Evolutionary conservation across 2,329 filamentous ascomycete genomes (phyloP).

Genomic region (Verticillium nubilum): DNA sequence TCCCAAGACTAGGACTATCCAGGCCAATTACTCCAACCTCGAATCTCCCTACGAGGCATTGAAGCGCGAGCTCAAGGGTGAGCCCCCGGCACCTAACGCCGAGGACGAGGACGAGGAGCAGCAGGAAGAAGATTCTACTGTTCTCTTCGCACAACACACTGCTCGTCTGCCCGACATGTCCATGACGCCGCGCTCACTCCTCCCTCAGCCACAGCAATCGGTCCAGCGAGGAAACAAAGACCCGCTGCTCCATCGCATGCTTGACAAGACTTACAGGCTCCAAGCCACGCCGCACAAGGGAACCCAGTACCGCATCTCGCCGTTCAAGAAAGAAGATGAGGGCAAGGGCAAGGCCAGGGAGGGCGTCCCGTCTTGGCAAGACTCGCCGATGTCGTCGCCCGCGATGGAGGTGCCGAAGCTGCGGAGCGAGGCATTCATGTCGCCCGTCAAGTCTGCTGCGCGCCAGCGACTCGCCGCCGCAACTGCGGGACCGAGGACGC

Average conservation of each 20-base stretch:
- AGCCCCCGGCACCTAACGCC: constrained; percentile 23
- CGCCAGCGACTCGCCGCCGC: constrained; percentile 36
- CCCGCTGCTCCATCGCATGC: constrained; percentile 80
- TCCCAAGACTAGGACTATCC: constrained; percentile 43
- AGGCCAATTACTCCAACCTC: constrained; percentile 56
- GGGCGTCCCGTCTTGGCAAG: constrained; percentile 39
- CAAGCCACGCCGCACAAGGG: constrained; percentile 80
- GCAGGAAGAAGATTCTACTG: constrained; percentile 36
- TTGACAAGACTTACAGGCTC: constrained; percentile 92
- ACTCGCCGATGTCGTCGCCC: constrained; percentile 65
- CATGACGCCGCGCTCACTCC: constrained; percentile 54
- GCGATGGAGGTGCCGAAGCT: constrained; percentile 77
- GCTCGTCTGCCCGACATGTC: constrained; percentile 56
- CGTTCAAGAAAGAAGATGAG: constrained; percentile 32
- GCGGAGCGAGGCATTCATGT: constrained; percentile 79
- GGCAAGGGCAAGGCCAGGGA: constrained; percentile 29
- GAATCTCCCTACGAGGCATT: constrained; percentile 73
- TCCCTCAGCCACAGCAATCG: constrained; percentile 27
- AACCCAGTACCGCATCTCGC: constrained; percentile 35
- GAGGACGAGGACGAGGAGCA: constrained; percentile 23
- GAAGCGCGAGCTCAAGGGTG: constrained; percentile 57
- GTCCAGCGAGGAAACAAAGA: constrained; percentile 47
- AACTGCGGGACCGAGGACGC: constrained; percentile 56
- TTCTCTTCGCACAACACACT: constrained; percentile 46
- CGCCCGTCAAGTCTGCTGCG: constrained; percentile 51